phyloP scores from a whole-genome alignment of 1,284 basidiomycete species.

The Wolfiporia cocos region DNA sequence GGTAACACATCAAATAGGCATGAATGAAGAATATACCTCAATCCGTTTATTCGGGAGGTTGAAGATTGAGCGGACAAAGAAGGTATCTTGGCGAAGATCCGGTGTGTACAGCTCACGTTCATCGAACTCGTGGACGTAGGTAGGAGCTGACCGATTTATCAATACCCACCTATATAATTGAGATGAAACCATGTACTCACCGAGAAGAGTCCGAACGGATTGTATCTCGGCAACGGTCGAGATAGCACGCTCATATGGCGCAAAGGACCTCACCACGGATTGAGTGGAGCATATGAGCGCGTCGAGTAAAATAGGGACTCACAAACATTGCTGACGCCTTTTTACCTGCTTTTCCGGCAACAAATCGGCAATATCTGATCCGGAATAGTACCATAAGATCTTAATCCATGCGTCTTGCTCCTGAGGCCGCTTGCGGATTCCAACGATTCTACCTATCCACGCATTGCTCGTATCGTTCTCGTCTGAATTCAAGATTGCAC shows the following conservation, averaged over 20 bases:
- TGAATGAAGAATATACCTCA: neutral
- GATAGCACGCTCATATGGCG: neutral
- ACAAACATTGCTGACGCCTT: too few relatives aligned
- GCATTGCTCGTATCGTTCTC: neutral
- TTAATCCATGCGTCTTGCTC: conserved; percentile 1
- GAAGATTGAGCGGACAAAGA: conserved; percentile 11
- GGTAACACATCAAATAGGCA: neutral
- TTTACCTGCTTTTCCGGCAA: too few relatives aligned
- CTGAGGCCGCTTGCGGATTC: neutral
- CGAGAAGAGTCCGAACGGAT: neutral
- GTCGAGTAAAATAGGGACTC: too few relatives aligned
- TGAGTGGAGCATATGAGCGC: too few relatives aligned
- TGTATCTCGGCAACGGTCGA: neutral
- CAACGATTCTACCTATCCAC: neutral
- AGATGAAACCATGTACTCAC: neutral
- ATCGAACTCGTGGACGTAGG: conserved; percentile 12
- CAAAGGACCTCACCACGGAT: too few relatives aligned
- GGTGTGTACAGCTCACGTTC: conserved; percentile 12
- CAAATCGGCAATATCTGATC: neutral
- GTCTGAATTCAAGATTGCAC: neutral
- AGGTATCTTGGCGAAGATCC: conserved; percentile 4
- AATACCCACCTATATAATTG: too few relatives aligned
- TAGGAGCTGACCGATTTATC: neutral
- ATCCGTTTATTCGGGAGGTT: neutral
- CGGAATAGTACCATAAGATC: conserved; percentile 2